These are phyloP conservation scores for Rhizophagus clarus DNA, from an alignment of 192 early-diverging fungal genomes.

Conservation along the genomic window DNA sequence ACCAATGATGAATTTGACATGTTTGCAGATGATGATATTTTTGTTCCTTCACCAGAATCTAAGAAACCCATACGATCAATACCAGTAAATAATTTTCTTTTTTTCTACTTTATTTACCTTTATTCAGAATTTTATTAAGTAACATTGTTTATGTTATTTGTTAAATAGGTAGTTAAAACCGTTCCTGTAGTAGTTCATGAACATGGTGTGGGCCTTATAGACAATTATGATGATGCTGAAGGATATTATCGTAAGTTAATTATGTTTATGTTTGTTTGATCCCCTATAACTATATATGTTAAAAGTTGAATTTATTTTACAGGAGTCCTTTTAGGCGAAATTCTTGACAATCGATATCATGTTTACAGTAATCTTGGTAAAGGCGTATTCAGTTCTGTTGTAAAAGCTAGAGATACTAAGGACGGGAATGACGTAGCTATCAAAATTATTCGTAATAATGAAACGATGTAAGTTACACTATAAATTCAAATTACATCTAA, in stretches of 20 bases:
- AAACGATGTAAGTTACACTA: slow-evolving; percentile 71
- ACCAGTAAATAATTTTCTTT: background rate
- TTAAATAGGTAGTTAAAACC: slow-evolving; percentile 31
- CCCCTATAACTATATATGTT: background rate
- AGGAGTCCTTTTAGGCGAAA: slow-evolving; percentile 82
- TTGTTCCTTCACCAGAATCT: slow-evolving; percentile 47
- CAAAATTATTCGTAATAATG: slow-evolving; percentile 95
- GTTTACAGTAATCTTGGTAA: slow-evolving; percentile 85
- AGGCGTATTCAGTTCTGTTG: slow-evolving; percentile 95
- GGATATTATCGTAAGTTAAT: slow-evolving; percentile 93
- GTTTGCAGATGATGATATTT: slow-evolving; percentile 83
- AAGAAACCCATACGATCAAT: slow-evolving; percentile 17
- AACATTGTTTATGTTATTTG: slow-evolving; percentile 28
- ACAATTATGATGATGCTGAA: slow-evolving; percentile 96
- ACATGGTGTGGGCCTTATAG: slow-evolving; percentile 62
- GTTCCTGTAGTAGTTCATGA: slow-evolving; percentile 37
- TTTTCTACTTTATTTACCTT: too few species aligned
- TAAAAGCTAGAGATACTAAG: slow-evolving; percentile 80
- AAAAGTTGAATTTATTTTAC: slow-evolving; percentile 7
- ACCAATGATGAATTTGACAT: slow-evolving; percentile 58
- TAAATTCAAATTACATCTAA: background rate
- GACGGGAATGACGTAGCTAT: slow-evolving; percentile 84
- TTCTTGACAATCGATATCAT: slow-evolving; percentile 83
- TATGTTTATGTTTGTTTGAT: background rate
- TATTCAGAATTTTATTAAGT: background rate